A percentile compares a stretch with the other conserved stretches of the same genome.
Conservation (phyloP, 768 basidiomycete genomes). For the Boletellus sp. region DNA sequence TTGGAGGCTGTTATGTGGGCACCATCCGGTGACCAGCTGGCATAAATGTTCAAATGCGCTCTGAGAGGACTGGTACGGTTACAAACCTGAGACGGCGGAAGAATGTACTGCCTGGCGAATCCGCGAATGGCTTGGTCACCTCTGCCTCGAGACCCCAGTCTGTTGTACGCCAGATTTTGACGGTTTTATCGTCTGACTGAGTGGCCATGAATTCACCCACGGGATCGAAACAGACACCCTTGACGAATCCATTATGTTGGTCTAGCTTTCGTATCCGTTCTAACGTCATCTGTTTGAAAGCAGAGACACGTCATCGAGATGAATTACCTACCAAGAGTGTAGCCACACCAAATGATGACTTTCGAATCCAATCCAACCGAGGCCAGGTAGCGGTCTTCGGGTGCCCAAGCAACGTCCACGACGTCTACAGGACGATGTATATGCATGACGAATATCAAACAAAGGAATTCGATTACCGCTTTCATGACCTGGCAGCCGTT, state of each 20-base stretch:
- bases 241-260: conserved; percentile 93
- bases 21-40: conserved; percentile 98
- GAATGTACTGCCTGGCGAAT: conserved; percentile 93
- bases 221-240: conserved; percentile 98
- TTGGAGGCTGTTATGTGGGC: conserved; percentile 97
- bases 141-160: conserved; percentile 87
- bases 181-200: conserved; percentile 92
- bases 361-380: conserved; percentile 91
- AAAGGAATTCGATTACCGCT: conserved; percentile 58
- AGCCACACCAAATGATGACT: conserved; percentile 93
- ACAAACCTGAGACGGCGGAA: conserved; percentile 81
- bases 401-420: conserved; percentile 92
- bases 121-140: conserved; percentile 86
- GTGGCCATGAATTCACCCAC: conserved; percentile 98
- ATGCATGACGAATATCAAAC: background rate
- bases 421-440: conserved; percentile 59
- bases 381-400: conserved; percentile 87
- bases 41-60: background rate
- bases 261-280: conserved; percentile 83
- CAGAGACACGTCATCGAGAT: background rate
- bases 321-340: conserved; percentile 65
- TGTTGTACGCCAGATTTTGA: conserved; percentile 94
- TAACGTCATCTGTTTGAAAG: conserved; percentile 26
- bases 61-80: background rate
- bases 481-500: conserved; percentile 88